A percentile compares a stretch with the other conserved stretches of the same genome.
These are phyloP conservation scores for Nicotiana obtusifolia DNA, from an alignment of 257 asterid species.

Conservation along the genomic window DNA sequence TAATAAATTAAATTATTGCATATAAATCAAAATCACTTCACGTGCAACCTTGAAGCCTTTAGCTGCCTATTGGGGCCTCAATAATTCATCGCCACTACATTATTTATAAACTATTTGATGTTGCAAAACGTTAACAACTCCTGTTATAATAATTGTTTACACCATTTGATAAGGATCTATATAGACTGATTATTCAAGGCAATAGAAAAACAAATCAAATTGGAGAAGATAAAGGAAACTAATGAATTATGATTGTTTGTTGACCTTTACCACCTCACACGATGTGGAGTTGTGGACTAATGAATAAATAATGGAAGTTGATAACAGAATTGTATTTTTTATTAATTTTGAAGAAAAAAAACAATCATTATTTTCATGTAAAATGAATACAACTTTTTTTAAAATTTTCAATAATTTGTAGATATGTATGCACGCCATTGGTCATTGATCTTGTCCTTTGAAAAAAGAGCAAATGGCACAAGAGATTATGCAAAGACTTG, in stretches of 20 bases:
- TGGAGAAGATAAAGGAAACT: not conserved
- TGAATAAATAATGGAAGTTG: not conserved
- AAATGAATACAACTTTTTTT: not conserved
- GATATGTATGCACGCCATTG: constrained; percentile 4
- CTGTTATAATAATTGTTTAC: not conserved
- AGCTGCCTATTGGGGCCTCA: not conserved
- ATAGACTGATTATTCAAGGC: not conserved
- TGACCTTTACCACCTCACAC: not conserved
- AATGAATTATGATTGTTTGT: not conserved
- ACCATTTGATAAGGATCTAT: not conserved
- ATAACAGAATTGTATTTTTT: not conserved
- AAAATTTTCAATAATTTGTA: not conserved
- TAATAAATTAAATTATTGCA: too few species aligned
- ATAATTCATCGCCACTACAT: not conserved
- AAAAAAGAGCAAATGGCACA: not conserved
- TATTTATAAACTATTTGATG: not conserved
- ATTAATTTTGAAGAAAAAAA: not conserved
- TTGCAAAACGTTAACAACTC: not conserved
- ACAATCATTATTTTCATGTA: not conserved
- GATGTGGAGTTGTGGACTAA: not conserved
- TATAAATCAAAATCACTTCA: accelerated
- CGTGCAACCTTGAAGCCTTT: too few species aligned
- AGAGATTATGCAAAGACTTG: not conserved
- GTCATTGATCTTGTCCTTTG: not conserved
- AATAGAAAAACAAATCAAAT: too few species aligned